Evolutionary conservation across 345 rosid genomes (phyloP).

Genomic region (Melaleuca alternifolia): DNA sequence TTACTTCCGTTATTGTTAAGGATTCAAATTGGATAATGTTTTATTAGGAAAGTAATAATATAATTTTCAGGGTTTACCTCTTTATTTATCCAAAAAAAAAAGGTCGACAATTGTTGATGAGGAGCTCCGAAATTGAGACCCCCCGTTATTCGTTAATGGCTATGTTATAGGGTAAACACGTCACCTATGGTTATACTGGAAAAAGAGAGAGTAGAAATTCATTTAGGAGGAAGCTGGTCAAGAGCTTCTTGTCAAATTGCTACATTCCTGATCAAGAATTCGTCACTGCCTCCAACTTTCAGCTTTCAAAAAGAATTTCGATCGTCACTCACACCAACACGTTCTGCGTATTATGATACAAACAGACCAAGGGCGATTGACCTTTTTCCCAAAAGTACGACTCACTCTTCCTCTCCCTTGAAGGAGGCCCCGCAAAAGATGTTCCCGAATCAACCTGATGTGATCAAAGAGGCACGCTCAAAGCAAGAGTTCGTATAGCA

Average conservation of each 20-base stretch:
- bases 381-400: not conserved
- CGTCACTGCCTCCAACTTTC: not conserved
- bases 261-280: not conserved
- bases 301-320: not conserved
- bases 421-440: not conserved
- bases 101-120: not conserved
- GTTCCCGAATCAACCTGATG: not conserved
- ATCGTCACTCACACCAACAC: not conserved
- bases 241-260: not conserved
- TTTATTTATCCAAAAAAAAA: too few relatives aligned
- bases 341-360: not conserved
- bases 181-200: not conserved
- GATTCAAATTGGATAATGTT: too few relatives aligned
- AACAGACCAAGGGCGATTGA: not conserved
- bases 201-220: not conserved
- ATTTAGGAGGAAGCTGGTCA: not conserved
- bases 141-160: not conserved
- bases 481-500: conserved; percentile 9
- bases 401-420: not conserved
- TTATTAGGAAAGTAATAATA: too few relatives aligned
- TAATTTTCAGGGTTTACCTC: too few relatives aligned
- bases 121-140: not conserved
- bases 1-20: too few relatives aligned
- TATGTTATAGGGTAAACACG: not conserved
- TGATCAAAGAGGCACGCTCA: not conserved